Conservation (phyloP, 2,329 filamentous ascomycete species). For the Pseudocercospora vitis region DNA sequence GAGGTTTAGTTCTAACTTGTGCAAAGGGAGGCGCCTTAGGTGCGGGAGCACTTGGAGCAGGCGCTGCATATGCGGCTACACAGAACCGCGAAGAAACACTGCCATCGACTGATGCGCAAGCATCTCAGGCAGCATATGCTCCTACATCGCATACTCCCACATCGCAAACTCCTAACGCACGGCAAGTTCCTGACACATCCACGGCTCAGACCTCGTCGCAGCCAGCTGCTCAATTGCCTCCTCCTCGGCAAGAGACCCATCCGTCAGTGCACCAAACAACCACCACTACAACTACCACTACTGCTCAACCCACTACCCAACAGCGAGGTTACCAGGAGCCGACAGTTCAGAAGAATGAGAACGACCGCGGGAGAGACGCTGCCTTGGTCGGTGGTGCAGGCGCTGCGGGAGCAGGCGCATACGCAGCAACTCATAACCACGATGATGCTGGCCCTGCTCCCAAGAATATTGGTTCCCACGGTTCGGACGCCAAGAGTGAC, state of each 20-base stretch:
- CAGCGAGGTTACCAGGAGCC: constrained; percentile 2
- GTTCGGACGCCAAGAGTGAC: constrained; percentile 30
- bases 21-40: constrained; percentile 31
- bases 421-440: constrained; percentile 13
- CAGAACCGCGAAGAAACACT: not conserved
- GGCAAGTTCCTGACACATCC: not conserved
- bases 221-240: not conserved
- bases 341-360: not conserved
- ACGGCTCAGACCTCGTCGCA: not conserved
- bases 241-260: not conserved
- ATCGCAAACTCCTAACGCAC: not conserved
- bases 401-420: constrained; percentile 33
- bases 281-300: not conserved
- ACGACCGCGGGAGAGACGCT: not conserved
- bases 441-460: constrained; percentile 28
- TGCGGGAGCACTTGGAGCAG: constrained; percentile 19
- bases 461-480: constrained; percentile 32
- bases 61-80: constrained; percentile 1
- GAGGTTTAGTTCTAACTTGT: not conserved
- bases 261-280: not conserved
- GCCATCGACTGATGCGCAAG: not conserved
- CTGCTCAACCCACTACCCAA: not conserved
- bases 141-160: too few species aligned
- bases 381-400: constrained; percentile 24
- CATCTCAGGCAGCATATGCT: not conserved